Base-by-base conservation (phyloP, 1,284 basidiomycete genomes). In the Irpex lacteus region DNA sequence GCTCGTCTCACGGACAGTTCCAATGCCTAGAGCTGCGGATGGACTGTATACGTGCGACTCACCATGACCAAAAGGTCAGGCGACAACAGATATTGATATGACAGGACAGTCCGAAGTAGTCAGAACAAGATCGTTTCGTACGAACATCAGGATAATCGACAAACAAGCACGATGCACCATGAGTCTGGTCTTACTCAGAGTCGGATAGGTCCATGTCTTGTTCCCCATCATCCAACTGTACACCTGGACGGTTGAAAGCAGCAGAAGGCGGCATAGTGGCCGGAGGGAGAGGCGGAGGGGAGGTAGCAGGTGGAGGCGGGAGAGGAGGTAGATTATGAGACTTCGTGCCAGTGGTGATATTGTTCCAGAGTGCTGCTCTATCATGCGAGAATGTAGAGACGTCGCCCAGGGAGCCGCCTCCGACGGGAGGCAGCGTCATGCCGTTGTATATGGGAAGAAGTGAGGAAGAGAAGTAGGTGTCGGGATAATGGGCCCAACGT, bases 401-500 rank as follows among this genome's bases (percentile, higher is more conserved):
- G 69, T 66, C 64, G 65, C 62, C 68, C 71, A 70, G 67, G 64
- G 38, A 60, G 68, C 67, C 67, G 71, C 34, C 36, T 59, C 59
- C 57, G 61, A 80, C 60, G 63, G 75, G 72, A 19, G 83, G 79
- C 62, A 85, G 73, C 49, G 70, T 63, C 26, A 64, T 59, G 50
- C 81, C 82, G 19, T 74, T 79, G 70, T 89, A 90, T 1, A 85
- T 67, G 1, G 86, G 82, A 9, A 91, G 81, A 34, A 80, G 77
- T 26, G 78, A 75, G 26, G 78, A 86, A 7, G 82, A 83, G 71
- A 91, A 91, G 66, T 85, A 81, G 2, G 82, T 81, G 37, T 77
- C 71, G 3, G 88, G 86, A 68, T 88, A 92, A 34, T 66, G 70
- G 3, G 87, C 90, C 90, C 89, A 91, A 56, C 89, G 81, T 32